Conservation (phyloP, 805 yeast species). For the Metschnikowia shivogae region DNA sequence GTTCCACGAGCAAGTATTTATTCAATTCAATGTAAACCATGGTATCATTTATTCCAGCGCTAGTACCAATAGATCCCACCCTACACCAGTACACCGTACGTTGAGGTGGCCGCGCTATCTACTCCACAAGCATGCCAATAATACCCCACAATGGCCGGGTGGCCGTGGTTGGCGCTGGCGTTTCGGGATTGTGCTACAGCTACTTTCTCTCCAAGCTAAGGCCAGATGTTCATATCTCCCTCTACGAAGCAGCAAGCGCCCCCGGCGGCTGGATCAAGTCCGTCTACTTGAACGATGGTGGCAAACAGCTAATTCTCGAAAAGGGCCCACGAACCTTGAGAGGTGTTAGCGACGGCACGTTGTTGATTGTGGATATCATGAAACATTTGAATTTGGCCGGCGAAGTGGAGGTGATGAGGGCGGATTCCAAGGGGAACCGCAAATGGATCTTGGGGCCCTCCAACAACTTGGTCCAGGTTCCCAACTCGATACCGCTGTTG, state of each 20-base stretch:
- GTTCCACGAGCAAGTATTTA: background rate
- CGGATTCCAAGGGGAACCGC: conserved; percentile 59
- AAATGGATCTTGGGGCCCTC: conserved; percentile 56
- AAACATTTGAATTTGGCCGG: conserved; percentile 43
- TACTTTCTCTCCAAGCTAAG: conserved; percentile 66
- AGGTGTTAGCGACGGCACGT: conserved; percentile 76
- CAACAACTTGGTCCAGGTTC: conserved; percentile 51
- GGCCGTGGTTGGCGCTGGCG: conserved; percentile 83
- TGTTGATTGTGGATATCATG: conserved; percentile 61
- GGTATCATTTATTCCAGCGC: too few species aligned
- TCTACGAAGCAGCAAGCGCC: conserved; percentile 53
- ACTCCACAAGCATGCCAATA: conserved; percentile 13
- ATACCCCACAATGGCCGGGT: conserved; percentile 40
- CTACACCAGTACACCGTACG: conserved; percentile 1
- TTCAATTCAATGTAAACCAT: too few species aligned
- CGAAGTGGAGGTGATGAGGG: conserved; percentile 56
- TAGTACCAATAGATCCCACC: too few species aligned
- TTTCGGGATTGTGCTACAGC: conserved; percentile 76
- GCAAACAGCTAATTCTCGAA: conserved; percentile 47
- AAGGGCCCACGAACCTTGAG: conserved; percentile 90
- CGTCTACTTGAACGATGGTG: conserved; percentile 27
- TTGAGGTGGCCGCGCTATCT: too few species aligned
- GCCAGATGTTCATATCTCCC: conserved; percentile 66
- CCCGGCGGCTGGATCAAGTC: conserved; percentile 82
- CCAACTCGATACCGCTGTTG: conserved; percentile 36